Percentiles rank a stretch among this genome's conserved stretches.
These are phyloP conservation scores for Paracamarosporium sp. DNA, from an alignment of 2,329 filamentous ascomycete species.

Conservation along the genomic window DNA sequence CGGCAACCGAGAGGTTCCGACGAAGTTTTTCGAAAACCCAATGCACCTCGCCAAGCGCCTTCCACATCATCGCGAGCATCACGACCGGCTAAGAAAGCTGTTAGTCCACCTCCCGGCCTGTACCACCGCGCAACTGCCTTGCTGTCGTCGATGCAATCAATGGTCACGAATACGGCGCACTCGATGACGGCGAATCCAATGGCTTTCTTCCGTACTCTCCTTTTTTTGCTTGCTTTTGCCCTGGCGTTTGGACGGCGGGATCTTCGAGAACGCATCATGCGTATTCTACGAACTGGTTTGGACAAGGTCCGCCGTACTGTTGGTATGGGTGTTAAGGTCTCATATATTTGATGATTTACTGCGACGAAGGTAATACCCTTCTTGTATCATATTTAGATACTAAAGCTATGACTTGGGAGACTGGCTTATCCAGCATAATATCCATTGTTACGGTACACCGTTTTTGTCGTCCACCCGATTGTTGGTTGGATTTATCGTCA, in stretches of 20 bases:
- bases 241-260: conserved; percentile 77
- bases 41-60: conserved; percentile 23
- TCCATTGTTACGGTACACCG: not conserved
- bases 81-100: conserved; percentile 39
- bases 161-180: conserved; percentile 58
- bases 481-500: not conserved
- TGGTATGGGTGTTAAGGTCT: conserved; percentile 97
- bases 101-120: conserved; percentile 43
- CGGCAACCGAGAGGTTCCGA: conserved; percentile 41
- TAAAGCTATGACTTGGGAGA: not conserved
- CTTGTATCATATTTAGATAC: conserved; percentile 12
- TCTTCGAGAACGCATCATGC: conserved; percentile 75
- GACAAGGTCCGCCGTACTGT: conserved; percentile 82
- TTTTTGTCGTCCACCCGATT: not conserved
- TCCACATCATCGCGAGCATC: conserved; percentile 38
- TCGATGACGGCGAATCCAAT: conserved; percentile 63
- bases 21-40: conserved; percentile 31
- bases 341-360: conserved; percentile 74
- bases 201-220: conserved; percentile 67
- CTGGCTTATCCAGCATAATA: not conserved
- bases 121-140: conserved; percentile 53
- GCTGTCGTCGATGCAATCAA: conserved; percentile 55
- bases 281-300: conserved; percentile 75
- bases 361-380: conserved; percentile 5
- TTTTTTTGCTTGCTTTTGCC: conserved; percentile 81